phyloP scores from a whole-genome alignment of 768 basidiomycete species.

The Panellus pusillus region DNA sequence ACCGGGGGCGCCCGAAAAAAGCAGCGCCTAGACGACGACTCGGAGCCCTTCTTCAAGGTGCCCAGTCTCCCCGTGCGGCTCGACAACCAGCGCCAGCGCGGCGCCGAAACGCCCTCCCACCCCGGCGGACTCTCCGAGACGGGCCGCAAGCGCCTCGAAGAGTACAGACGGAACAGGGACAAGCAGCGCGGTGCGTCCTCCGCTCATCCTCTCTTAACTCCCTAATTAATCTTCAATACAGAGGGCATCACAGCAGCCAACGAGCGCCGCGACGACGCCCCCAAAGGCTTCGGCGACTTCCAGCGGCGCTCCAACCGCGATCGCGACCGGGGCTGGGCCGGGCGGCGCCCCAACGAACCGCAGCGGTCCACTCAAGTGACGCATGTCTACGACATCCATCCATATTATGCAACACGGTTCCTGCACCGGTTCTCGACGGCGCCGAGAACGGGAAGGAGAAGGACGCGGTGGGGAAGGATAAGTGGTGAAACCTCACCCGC shows the following conservation, averaged over 20 bases:
- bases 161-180: slow-evolving; percentile 69
- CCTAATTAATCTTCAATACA: slow-evolving; percentile 28
- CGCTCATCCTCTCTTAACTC: not conserved
- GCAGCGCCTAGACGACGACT: slow-evolving; percentile 57
- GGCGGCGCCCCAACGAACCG: slow-evolving; percentile 37
- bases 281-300: slow-evolving; percentile 88
- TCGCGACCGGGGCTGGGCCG: slow-evolving; percentile 49
- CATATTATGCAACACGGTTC: too few relatives aligned
- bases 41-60: slow-evolving; percentile 90
- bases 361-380: too few relatives aligned
- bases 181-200: slow-evolving; percentile 57
- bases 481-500: too few relatives aligned
- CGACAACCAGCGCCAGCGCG: slow-evolving; percentile 67
- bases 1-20: slow-evolving; percentile 64
- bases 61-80: slow-evolving; percentile 70
- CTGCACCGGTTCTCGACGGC: slow-evolving; percentile 20
- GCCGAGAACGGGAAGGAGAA: slow-evolving; percentile 39
- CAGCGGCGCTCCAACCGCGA: slow-evolving; percentile 89
- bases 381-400: too few relatives aligned
- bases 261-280: slow-evolving; percentile 55
- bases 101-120: slow-evolving; percentile 92
- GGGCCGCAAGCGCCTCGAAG: slow-evolving; percentile 73
- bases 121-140: slow-evolving; percentile 83
- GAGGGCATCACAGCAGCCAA: slow-evolving; percentile 72
- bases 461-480: slow-evolving; percentile 47